Conservation (phyloP, 345 rosid genomes). For the Brassica napus region Da-Ae NC_063435.1:6105001-6105500, state of each 20-base stretch:
- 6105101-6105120: conserved; percentile 89
- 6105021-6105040: conserved; percentile 92
- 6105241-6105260: conserved; percentile 86
- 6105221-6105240: conserved; percentile 95
- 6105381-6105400: not conserved
- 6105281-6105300: conserved; percentile 97
- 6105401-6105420: not conserved
- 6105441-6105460: not conserved
- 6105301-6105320: conserved; percentile 97
- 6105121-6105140: conserved; percentile 88
- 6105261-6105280: conserved; percentile 93
- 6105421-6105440: not conserved
- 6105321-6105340: conserved; percentile 90
- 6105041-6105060: conserved; percentile 95
- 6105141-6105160: not conserved
- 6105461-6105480: not conserved
- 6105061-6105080: conserved; percentile 88
- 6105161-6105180: not conserved
- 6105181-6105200: not conserved
- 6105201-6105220: conserved; percentile 84
- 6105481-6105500: not conserved
- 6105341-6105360: conserved; percentile 89
- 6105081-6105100: conserved; percentile 94
- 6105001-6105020: conserved; percentile 86
- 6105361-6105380: conserved; percentile 4